Conservation (phyloP, 2,329 filamentous ascomycete genomes). For the Sclerotinia trifoliorum region DNA sequence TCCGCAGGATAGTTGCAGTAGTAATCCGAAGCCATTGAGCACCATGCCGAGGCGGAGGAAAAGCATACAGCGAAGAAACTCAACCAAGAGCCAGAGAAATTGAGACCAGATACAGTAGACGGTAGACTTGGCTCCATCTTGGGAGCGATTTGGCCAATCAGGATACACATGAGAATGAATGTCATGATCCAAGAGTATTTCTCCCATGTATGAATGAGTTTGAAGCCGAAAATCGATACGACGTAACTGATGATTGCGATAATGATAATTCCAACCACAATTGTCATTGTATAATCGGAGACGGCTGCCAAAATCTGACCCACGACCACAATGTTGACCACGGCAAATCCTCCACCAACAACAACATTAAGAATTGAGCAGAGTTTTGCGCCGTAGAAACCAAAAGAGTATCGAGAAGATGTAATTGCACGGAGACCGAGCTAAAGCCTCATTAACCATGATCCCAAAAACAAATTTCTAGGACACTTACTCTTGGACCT, state of each 20-base stretch:
- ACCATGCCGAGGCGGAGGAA: slow-evolving; percentile 37
- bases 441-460: slow-evolving; percentile 24
- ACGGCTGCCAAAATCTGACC: slow-evolving; percentile 40
- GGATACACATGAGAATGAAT: slow-evolving; percentile 48
- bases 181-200: slow-evolving; percentile 50
- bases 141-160: slow-evolving; percentile 47
- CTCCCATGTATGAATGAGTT: slow-evolving; percentile 48
- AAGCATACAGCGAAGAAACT: slow-evolving; percentile 37
- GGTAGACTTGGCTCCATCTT: slow-evolving; percentile 45
- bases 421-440: slow-evolving; percentile 45
- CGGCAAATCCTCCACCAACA: slow-evolving; percentile 44
- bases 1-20: slow-evolving; percentile 40
- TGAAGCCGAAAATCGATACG: slow-evolving; percentile 41
- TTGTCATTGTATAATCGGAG: slow-evolving; percentile 43
- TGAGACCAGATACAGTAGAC: slow-evolving; percentile 39
- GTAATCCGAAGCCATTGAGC: slow-evolving; percentile 39
- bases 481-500: slow-evolving; percentile 42
- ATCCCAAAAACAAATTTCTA: background rate
- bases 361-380: slow-evolving; percentile 48
- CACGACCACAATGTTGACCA: slow-evolving; percentile 49
- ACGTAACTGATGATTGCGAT: slow-evolving; percentile 36
- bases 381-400: slow-evolving; percentile 51
- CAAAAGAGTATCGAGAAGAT: slow-evolving; percentile 49
- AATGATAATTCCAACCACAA: slow-evolving; percentile 42
- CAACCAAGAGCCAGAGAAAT: slow-evolving; percentile 39